phyloP scores from a whole-genome alignment of 495 filamentous ascomycete genomes.

The Tetracladium setigerum region DNA sequence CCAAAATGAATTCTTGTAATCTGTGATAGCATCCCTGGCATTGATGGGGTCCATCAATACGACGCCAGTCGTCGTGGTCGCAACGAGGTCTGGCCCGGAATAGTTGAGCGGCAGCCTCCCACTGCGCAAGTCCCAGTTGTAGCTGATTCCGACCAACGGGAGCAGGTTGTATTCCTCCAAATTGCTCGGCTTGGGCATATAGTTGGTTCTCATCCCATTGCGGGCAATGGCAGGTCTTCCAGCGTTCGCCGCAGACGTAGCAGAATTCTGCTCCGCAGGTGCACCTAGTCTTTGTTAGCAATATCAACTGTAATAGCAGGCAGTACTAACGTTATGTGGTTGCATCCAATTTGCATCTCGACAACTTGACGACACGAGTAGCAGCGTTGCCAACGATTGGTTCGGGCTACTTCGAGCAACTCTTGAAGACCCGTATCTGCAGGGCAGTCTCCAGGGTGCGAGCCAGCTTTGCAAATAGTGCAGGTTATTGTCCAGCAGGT shows the following conservation, averaged over 20 bases:
- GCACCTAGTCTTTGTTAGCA: slow-evolving; percentile 30
- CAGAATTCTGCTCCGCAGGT: slow-evolving; percentile 44
- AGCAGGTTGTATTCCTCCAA: no score
- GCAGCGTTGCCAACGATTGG: slow-evolving; percentile 11
- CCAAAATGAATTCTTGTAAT: no score
- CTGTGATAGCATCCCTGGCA: no score
- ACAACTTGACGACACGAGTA: slow-evolving; percentile 10
- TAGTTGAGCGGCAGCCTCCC: no score
- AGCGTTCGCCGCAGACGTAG: slow-evolving; percentile 41
- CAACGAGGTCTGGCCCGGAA: no score
- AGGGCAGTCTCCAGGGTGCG: not conserved
- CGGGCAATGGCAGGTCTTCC: slow-evolving; percentile 42
- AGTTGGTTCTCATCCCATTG: slow-evolving; percentile 27
- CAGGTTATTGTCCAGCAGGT: slow-evolving; percentile 31
- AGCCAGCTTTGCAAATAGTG: slow-evolving; percentile 29
- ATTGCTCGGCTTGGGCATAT: slow-evolving; percentile 6
- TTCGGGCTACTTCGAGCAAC: not conserved
- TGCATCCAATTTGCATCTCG: slow-evolving; percentile 16
- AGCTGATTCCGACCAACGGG: no score
- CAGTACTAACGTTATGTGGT: slow-evolving; percentile 16
- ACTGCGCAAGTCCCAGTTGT: no score
- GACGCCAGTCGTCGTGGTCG: no score
- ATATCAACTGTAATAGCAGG: not conserved
- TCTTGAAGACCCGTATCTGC: not conserved
- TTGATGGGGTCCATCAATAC: no score